Conservation (phyloP, 805 yeast species). For the Metschnikowia anglica region DNA sequence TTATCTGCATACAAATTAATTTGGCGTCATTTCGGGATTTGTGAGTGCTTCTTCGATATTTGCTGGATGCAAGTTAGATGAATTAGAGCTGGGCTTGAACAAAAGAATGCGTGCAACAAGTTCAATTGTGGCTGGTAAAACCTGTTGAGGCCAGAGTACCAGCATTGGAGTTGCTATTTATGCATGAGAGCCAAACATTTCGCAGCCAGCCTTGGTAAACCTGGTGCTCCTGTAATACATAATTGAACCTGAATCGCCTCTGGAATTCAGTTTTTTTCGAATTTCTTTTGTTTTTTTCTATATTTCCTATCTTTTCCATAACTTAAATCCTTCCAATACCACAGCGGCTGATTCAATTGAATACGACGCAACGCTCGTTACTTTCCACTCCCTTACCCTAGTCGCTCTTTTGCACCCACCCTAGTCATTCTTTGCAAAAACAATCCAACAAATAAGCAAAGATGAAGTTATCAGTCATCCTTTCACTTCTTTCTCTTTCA, state of each 20-base stretch:
- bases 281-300: not conserved
- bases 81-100: not conserved
- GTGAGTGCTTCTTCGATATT: not conserved
- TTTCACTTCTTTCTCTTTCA: slow-evolving; percentile 14
- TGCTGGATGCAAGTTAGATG: not conserved
- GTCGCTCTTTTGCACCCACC: slow-evolving; percentile 20
- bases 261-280: not conserved
- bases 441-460: not conserved
- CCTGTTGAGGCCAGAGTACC: not conserved
- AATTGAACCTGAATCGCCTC: too few species aligned
- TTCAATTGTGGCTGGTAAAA: not conserved
- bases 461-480: slow-evolving; percentile 15
- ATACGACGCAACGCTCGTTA: not conserved
- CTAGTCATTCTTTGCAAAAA: slow-evolving; percentile 14
- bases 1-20: not conserved
- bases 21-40: not conserved
- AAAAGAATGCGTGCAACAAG: not conserved
- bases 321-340: too few species aligned
- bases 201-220: not conserved
- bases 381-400: slow-evolving; percentile 5
- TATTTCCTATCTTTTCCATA: too few species aligned
- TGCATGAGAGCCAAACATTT: not conserved
- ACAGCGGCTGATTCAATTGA: not conserved
- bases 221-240: too few species aligned
- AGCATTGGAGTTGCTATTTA: not conserved